Base-by-base conservation (phyloP, 139 green algal species). In the Haematococcus lacustris region DNA sequence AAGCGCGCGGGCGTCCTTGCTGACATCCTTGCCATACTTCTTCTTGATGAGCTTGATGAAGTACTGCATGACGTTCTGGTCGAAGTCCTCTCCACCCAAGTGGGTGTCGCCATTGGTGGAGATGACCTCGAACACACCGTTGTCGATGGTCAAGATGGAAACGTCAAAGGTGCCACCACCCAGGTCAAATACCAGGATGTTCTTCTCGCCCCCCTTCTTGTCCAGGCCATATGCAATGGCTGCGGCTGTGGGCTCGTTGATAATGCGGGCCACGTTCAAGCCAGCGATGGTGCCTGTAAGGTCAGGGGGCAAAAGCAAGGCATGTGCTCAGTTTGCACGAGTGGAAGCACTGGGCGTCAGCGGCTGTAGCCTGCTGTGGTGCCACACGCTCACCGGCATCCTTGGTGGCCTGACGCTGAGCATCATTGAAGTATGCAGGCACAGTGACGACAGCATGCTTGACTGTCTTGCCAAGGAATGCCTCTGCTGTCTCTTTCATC, bases 41-140 rank as follows among this genome's bases (percentile, higher is more conserved):
- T 92, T 88, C 87, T 98, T 98, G 83, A 99, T 94, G 25, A 98
- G 86, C 89, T 98, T 97, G 82, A 99, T 96, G 83, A 99, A 97
- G 88, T 99, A 98, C 83, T 98, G 88, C 91, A 98, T 98, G 0
- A 98, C 84, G 43, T 91, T 83, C 80, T 99, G 91, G 87, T 99
- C 96, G 82, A 99, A 98, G 87, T 98, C 96, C 87, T 98, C 93
- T 43, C 83, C 84, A 51, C 96, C 96, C 77, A 99, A 79, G 75
- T 98, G 93, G 33, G 95, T 99, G 85, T 99, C 95, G 43, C 95
- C 93, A 47, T 87, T 90, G 41, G 93, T 98, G 38, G 94, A 93
- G 37, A 98, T 80, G 7, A 93, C 89, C 91, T 98, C 94, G 64
- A 98, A 98, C 3, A 97, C 89, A 51, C 94, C 96, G 70, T 93